A percentile compares a stretch with the other conserved stretches of the same genome.
phyloP scores from a whole-genome alignment of 1,284 basidiomycete genomes.

The Sporisorium iseilematis-ciliati region DNA sequence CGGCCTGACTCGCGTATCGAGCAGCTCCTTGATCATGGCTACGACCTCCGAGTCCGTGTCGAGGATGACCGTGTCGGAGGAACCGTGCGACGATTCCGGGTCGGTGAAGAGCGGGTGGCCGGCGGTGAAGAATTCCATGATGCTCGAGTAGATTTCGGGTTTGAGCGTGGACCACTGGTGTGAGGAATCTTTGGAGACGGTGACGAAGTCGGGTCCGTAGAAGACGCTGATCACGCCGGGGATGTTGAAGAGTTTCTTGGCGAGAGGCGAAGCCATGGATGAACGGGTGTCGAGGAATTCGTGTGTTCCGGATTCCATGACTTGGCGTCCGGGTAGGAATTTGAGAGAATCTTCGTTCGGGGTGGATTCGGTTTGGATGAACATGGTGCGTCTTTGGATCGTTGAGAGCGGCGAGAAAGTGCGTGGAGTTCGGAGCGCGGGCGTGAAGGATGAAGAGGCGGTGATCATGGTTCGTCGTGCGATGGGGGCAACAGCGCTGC shows the following conservation, averaged over 20 bases:
- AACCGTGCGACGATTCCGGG: constrained; percentile 75
- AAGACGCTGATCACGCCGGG: constrained; percentile 90
- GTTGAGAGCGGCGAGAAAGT: neutral
- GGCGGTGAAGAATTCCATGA: constrained; percentile 98
- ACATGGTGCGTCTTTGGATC: constrained; percentile 54
- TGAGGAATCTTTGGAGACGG: constrained; percentile 90
- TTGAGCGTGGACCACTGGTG: constrained; percentile 90
- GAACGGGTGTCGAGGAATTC: constrained; percentile 85
- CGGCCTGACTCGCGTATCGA: constrained; percentile 93
- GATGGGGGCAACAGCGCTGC: constrained; percentile 2
- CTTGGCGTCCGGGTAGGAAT: constrained; percentile 91
- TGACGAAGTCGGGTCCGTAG: constrained; percentile 98
- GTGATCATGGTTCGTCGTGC: constrained; percentile 28
- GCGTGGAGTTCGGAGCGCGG: constrained; percentile 5
- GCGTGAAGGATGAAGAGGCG: constrained; percentile 6
- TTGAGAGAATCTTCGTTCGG: constrained; percentile 98
- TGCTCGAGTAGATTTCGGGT: constrained; percentile 96
- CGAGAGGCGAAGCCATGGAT: constrained; percentile 81
- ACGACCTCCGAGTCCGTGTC: constrained; percentile 97
- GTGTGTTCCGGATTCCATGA: constrained; percentile 84
- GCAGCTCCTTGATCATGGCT: constrained; percentile 97
- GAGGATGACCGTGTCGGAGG: constrained; percentile 93
- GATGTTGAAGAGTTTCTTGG: constrained; percentile 90
- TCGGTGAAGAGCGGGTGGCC: constrained; percentile 84
- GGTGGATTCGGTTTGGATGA: constrained; percentile 82